A percentile compares a stretch with the other conserved stretches of the same genome.
phyloP scores from a whole-genome alignment of 2,329 filamentous ascomycete species.

The Alternaria panax region DNA sequence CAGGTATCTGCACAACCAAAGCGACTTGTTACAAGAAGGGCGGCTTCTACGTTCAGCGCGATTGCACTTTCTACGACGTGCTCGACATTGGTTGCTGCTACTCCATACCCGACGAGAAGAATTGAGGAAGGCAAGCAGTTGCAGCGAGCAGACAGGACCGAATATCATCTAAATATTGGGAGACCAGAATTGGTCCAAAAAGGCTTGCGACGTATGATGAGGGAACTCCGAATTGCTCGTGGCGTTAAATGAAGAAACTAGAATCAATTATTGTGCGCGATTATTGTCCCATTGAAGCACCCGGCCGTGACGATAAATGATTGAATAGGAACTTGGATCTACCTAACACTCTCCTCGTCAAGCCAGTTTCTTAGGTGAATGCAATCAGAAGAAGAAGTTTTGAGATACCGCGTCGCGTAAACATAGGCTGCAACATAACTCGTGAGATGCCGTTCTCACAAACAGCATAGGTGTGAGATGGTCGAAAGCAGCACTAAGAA shows the following conservation, averaged over 20 bases:
- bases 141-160: neutral
- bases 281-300: neutral
- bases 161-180: neutral
- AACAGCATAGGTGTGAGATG: neutral
- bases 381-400: neutral
- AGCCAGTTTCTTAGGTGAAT: neutral
- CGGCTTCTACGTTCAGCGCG: conserved; percentile 41
- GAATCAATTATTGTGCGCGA: neutral
- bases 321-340: neutral
- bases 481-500: neutral
- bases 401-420: neutral
- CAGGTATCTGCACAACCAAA: conserved; percentile 39
- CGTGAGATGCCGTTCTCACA: neutral
- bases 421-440: neutral
- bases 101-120: conserved; percentile 30
- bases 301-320: neutral
- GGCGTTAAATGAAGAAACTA: neutral
- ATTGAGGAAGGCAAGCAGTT: neutral
- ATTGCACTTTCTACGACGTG: conserved; percentile 42
- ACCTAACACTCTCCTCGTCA: neutral
- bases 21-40: conserved; percentile 32
- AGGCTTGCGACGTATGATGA: neutral
- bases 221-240: neutral
- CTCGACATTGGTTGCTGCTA: conserved; percentile 43
- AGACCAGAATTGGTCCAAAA: neutral